Evolutionary conservation across 2,329 filamentous ascomycete species (phyloP), one percentile per base, ranked within the genome.

Genomic region (Pseudopyrenochaeta lycopersici): DNA sequence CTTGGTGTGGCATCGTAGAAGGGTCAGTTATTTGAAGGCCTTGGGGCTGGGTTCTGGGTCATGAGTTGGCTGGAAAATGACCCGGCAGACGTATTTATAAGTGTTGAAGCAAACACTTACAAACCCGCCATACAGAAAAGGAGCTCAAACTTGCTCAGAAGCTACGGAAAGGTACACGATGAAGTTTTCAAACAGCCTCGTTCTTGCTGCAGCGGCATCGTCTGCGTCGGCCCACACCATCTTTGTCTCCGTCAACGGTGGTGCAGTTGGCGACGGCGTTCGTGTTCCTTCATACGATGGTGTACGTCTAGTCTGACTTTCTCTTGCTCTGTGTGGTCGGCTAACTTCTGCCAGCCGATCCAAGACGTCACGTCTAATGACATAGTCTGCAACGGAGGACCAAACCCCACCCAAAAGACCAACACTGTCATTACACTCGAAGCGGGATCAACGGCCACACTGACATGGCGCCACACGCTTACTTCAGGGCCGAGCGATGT

Each of bases 401-500:
- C 83, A 4, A 86, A 86, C 73, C 81, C 82, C 14, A 68, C 65
- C 2, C 35, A 54, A 17, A 52, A 56, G 29, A 71, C 64, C 36
- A 63, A 52, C 36, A 76, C 75, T 23, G 65, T 76, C 49, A 74
- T 77, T 52, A 73, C 70, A 4, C 81, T 74, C 0, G 67, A 71
- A 52, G 71, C 83, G 6, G 84, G 83, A 14, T 76, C 76, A 17
- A 81, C 76, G 1, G 80, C 85, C 2, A 80, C 78, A 7, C 82
- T 84, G 5, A 78, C 82, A 53, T 87, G 85, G 85, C 77, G 85
- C 54, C 84, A 87, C 73, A 86, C 83, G 1, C 74, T 86, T 11
- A 73, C 70, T 4, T 66, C 64, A 0, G 81, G 80, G 4, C 58
- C 79, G 1, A 70, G 70, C 51, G 82, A 87, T 58, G 79, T 86